Conservation (phyloP, 805 yeast species). For the Yamadazyma kitorensis region DNA sequence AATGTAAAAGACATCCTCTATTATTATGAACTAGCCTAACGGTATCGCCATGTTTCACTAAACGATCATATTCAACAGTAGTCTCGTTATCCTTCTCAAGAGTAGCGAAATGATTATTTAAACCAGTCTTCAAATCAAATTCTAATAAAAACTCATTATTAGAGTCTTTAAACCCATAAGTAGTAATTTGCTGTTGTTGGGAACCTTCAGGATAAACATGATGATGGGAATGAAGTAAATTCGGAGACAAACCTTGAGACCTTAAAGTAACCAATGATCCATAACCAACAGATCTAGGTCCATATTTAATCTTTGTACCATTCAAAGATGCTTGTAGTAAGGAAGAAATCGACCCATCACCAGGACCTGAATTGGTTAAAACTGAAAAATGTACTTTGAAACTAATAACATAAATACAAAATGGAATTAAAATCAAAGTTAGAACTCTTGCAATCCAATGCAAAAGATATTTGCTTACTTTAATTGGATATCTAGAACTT, state of each 20-base stretch:
- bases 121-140: constrained; percentile 47
- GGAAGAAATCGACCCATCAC: constrained; percentile 88
- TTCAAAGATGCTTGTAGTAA: constrained; percentile 83
- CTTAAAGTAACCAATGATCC: constrained; percentile 65
- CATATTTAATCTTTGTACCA: constrained; percentile 60
- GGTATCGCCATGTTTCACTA: constrained; percentile 58
- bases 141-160: constrained; percentile 83
- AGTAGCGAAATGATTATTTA: constrained; percentile 28
- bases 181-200: constrained; percentile 90
- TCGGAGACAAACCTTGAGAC: constrained; percentile 69
- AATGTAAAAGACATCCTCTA: constrained; percentile 76
- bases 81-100: constrained; percentile 20
- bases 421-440: constrained; percentile 69
- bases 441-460: constrained; percentile 76
- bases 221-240: constrained; percentile 82
- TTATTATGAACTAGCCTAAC: constrained; percentile 69
- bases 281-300: constrained; percentile 63
- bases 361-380: constrained; percentile 81
- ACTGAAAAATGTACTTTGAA: constrained; percentile 81
- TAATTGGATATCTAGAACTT: constrained; percentile 13
- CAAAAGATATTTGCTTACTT: constrained; percentile 29
- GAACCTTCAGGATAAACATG: constrained; percentile 90
- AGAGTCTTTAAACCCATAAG: constrained; percentile 83
- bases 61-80: constrained; percentile 21
- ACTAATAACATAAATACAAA: constrained; percentile 61